Evolutionary conservation across 257 asterid genomes (phyloP), one percentile per base, ranked within the genome.

Genomic region (Petunia secreta): DNA sequence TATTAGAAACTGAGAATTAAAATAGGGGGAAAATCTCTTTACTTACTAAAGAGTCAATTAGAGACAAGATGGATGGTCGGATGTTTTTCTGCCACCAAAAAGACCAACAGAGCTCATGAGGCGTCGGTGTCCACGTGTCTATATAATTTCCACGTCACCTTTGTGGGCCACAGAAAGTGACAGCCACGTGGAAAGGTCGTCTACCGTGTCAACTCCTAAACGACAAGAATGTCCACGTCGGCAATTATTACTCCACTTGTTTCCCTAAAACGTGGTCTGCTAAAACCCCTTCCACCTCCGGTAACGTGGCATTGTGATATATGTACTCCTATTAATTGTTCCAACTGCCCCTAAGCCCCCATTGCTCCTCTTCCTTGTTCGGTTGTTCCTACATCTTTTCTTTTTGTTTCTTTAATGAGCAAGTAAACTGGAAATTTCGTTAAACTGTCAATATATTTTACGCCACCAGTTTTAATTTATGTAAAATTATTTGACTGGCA

Each of bases 121-220:
- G 73, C 37, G 81, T 80, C 86, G 77, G 81, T 57, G 50, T 84
- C 88, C 81, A 80, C 85, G 88, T 86, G 88, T 88, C 77, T 48
- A 39, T 43, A 13, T 14, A 57, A 15, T 15, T 41, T 84, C 85
- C 87, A 80, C 79, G 79, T 82, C 63, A 60, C 11, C 44, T 8
- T 4, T 3, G 43, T 38, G 63, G 89, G 85, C 9, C 86, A 86
- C 59, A 41, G 92, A 87, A 3, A 73, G 41, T 46, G 90, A 87
- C 87, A 13, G 79, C 89, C 88, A 87, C 90, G 84, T 90, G 87
- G 91, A 79, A n/a, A 48, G 43, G 16, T 54, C 80, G 11, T 53
- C 67, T 63, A 16, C 3, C 62, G 11, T 13, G 68, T 75, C 80
- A 48, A 8, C 25, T 57, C 3, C 6, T 16, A 77, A 71, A 39